Evolutionary conservation across 345 rosid genomes (phyloP), one percentile per base, ranked within the genome.

Genomic region (Arabidopsis arenosa): DNA sequence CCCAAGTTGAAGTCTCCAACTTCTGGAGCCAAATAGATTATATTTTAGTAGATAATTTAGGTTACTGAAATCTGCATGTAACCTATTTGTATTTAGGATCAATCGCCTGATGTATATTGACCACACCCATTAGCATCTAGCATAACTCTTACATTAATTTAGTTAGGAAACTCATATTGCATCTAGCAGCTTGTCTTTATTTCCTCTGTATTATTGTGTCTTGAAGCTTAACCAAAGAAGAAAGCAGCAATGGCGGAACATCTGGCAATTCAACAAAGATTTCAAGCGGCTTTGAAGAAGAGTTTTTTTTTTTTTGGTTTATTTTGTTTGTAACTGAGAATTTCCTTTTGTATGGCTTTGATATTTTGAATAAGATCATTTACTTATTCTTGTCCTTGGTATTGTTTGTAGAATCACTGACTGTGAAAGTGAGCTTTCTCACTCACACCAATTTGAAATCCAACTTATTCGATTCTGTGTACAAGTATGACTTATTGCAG

Each of bases 1-100:
- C 97, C 98, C 71, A 93, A 88, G 81, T 83, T 91, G 83, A 93
- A 93, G 89, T 56, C 68, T 58, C 70, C 86, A 37, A 49, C 84
- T 61, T 56, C 81, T 66, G 67, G 44, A 79, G 72, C 75, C 47
- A 47, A 54, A 45, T 68, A 74, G 67, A 63, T 45, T 21, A 41
- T 62, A 28, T 43, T 35, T 36, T 18, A 14, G 43, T 58, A 68
- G 69, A n/a, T 11, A 55, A 35, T 41, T 53, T 61, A 68, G 56
- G 49, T 21, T n/a, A 37, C 12, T 37, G 48, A 39, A 59, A 28
- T 26, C 32, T 61, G 65, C 73, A 62, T 63, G 67, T 77, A 56
- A 71, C 14, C 63, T 49, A 58, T 77, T 9, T 76, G 66, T 70
- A 63, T 63, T 74, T 74, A 74, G 72, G 60, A 47, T 57, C 51